Conservation (phyloP, 306 rosid species). For the Cucurbita moschata region DNA sequence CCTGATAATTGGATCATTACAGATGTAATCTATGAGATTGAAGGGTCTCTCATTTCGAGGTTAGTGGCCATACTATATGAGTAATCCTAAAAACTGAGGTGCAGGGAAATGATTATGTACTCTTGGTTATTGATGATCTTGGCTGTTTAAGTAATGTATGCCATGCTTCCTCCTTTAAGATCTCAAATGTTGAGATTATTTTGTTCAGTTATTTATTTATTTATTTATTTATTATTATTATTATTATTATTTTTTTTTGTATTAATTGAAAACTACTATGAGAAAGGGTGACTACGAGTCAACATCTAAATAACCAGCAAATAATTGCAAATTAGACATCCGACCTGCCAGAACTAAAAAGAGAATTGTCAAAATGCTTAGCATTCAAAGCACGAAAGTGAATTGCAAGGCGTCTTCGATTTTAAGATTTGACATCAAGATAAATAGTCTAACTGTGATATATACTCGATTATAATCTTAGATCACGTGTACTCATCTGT, state of each 20-base stretch:
- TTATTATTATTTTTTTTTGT: not conserved
- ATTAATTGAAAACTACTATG: not conserved
- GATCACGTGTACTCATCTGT: not conserved
- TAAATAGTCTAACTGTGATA: not conserved
- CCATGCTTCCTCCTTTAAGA: not conserved
- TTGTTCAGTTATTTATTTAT: not conserved
- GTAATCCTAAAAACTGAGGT: not conserved
- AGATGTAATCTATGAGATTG: slow-evolving; percentile 63
- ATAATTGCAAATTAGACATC: not conserved
- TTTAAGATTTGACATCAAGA: not conserved
- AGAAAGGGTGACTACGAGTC: not conserved
- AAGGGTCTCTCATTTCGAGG: slow-evolving; percentile 85
- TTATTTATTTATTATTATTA: not conserved
- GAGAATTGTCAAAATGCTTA: not conserved
- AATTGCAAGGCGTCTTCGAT: not conserved
- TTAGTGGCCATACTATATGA: slow-evolving; percentile 11
- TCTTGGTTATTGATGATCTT: not conserved
- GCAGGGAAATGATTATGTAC: not conserved
- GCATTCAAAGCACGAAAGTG: not conserved
- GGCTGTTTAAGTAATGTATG: not conserved
- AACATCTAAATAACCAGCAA: not conserved
- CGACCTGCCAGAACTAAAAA: not conserved
- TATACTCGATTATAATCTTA: not conserved
- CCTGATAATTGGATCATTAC: slow-evolving; percentile 99
- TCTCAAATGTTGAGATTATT: not conserved